Evolutionary conservation across 2,329 filamentous ascomycete genomes (phyloP), one percentile per base, ranked within the genome.

Genomic region (Zymoseptoria brevis): DNA sequence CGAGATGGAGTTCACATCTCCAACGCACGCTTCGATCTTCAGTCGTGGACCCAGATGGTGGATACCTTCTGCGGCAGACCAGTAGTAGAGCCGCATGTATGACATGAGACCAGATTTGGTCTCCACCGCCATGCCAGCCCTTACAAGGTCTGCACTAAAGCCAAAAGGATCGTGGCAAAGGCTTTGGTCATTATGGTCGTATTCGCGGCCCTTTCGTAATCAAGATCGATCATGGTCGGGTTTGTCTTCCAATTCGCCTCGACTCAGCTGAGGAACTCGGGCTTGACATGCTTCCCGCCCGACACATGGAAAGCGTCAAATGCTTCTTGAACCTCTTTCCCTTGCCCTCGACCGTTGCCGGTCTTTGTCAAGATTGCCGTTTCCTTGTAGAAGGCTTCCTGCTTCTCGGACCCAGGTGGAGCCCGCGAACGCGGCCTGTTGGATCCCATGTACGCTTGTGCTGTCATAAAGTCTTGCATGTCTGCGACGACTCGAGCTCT

Each of bases 1-100:
- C 58, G 8, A 62, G 50, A 62, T 50, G 9, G 56, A 16, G n/a
- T 50, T 58, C 8, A 62, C 51, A 56, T 62, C 56, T n/a, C 56
- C 56, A 1, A 59, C 22, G 16, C 51, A 58, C 8, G 54, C 54
- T 49, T 62, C 56, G 26, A 62, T 55, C 50, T 54, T 50, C 8
- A 61, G 51, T 51, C 54, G 50, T 9, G 16, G 16, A 24, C 50
- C 50, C 11, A 51, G 50, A 24, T 51, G 50, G 50, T 16, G 22
- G 6, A 51, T 51, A 4, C 19, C 19, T 21, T 51, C 50, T 9
- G 50, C 50, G 11, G 50, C 50, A 24, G 19, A 21, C 19, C 19
- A 21, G 19, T 21, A 24, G 50, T 8, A 51, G 11, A 51, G n/a
- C 11, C 13, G n/a, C 50, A 51, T 21, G 22, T 51, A 51, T 51